Conservation (phyloP, 371 early-diverging fungal genomes). For the Mortierella sp. region DNA sequence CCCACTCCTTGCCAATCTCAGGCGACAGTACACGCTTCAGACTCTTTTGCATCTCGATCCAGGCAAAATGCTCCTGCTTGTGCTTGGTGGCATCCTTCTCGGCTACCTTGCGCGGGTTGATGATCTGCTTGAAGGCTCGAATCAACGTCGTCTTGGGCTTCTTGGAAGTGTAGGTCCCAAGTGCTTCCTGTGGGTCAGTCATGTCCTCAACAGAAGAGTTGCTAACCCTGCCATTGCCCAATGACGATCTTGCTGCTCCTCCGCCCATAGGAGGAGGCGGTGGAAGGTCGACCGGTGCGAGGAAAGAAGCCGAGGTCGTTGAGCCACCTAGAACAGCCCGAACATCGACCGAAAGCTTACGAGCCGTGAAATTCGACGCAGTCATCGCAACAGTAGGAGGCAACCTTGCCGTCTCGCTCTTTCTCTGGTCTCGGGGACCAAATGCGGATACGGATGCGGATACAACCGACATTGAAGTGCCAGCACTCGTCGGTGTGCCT, state of each 20-base stretch:
- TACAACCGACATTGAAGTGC: conserved; percentile 39
- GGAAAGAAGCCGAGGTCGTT: neutral
- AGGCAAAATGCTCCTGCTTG: conserved; percentile 52
- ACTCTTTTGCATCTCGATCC: conserved; percentile 56
- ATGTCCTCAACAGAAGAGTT: neutral
- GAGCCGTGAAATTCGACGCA: conserved; percentile 16
- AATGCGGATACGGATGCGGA: conserved; percentile 5
- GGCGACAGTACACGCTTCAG: conserved; percentile 44
- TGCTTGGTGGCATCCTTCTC: conserved; percentile 47
- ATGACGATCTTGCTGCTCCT: neutral
- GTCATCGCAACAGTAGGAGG: conserved; percentile 18
- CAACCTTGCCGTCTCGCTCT: conserved; percentile 32
- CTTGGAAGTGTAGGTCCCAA: conserved; percentile 31
- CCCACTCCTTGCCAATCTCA: conserved; percentile 28
- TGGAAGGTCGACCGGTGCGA: neutral
- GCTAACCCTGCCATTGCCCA: neutral
- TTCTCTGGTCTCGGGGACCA: conserved; percentile 20
- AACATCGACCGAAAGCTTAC: conserved; percentile 37
- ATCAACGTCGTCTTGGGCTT: conserved; percentile 52
- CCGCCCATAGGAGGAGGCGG: neutral
- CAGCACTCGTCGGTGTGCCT: conserved; percentile 37
- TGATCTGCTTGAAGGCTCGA: conserved; percentile 47
- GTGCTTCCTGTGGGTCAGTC: neutral
- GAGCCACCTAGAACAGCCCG: neutral
- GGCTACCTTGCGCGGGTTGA: conserved; percentile 51